Evolutionary conservation across 1,284 basidiomycete species (phyloP), one percentile per base, ranked within the genome.

Genomic region (Fomitopsis schrenkii): DNA sequence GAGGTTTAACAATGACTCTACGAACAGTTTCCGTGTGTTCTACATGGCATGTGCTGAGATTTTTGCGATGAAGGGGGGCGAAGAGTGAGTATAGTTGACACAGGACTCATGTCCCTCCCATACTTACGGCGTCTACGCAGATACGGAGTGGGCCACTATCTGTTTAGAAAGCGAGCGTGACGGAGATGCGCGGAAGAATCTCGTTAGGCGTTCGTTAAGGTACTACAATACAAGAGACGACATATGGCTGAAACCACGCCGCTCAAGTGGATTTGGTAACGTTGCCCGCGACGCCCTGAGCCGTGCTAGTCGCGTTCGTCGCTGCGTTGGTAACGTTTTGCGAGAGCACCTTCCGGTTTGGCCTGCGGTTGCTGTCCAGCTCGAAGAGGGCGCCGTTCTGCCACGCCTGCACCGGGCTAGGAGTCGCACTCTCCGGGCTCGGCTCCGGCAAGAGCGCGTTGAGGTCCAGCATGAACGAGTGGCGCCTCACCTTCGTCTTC

Each of bases 31-130:
- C 72, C 76, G 88, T 22, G 85, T 91, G 38, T 92, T 92, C 72
- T 92, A 89, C 69, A 80, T 92, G 70, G 88, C 89, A 15, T 89
- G 87, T 65, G 86, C 87, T 5, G 90, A 91, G 69, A 79, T 92
- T 63, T 93, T 93, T 71, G 85, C 78, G 6, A 77, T 87, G 71
- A 81, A 90, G 66, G 72, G 72, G 5, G 89, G 90, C 2, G 80
- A 92, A 72, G 83, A 87, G 84, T 86, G 66, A 69, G 83, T 79
- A 5, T 42, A 42, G 46, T 59, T 45, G 42, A 46, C 10, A 55
- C 4, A 28, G 44, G 22, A 17, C 10, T 55, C 14, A 22, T 33
- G 30, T 52, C 15, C 17, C n/a, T 15, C 30, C 8, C 8, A 6
- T 36, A 30, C 10, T 35, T 2, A 55, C 41, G 57, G 41, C 28